Conservation (phyloP, 495 filamentous ascomycete genomes). For the Xylaria grammica region DNA sequence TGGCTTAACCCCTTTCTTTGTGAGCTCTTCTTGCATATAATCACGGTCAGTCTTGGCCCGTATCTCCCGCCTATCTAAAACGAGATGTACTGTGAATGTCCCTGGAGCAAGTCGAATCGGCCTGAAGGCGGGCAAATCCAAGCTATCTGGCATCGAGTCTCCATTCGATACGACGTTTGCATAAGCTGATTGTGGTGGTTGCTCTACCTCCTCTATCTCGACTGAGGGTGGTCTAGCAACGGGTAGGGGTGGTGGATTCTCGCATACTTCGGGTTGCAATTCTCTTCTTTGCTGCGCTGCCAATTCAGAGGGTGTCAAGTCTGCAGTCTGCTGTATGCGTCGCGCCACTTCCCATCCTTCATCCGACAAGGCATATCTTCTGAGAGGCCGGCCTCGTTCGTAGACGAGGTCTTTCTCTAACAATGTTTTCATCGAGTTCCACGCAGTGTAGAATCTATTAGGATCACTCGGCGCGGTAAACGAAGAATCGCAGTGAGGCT, state of each 20-base stretch:
- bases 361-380: constrained; percentile 74
- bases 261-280: constrained; percentile 9
- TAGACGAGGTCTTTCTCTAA: constrained; percentile 76
- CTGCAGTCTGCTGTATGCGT: constrained; percentile 61
- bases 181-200: constrained; percentile 29
- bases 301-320: constrained; percentile 25
- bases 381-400: constrained; percentile 69
- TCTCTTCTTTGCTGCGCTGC: constrained; percentile 24
- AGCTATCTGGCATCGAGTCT: constrained; percentile 33
- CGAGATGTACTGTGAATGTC: constrained; percentile 72
- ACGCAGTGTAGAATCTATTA: constrained; percentile 77
- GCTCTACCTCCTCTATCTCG: constrained; percentile 27
- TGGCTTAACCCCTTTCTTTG: constrained; percentile 66
- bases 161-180: constrained; percentile 50
- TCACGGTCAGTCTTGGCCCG: constrained; percentile 77
- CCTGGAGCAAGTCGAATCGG: constrained; percentile 67
- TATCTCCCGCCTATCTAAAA: constrained; percentile 80
- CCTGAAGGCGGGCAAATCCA: constrained; percentile 54
- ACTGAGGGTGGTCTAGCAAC: constrained; percentile 25
- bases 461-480: constrained; percentile 72
- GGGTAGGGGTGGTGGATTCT: constrained; percentile 8
- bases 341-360: constrained; percentile 81
- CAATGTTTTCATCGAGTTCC: constrained; percentile 84
- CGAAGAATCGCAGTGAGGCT: constrained; percentile 75
- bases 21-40: constrained; percentile 76